Conservation (phyloP, 495 filamentous ascomycete genomes). For the Aspergillus incahuasiensis region DNA sequence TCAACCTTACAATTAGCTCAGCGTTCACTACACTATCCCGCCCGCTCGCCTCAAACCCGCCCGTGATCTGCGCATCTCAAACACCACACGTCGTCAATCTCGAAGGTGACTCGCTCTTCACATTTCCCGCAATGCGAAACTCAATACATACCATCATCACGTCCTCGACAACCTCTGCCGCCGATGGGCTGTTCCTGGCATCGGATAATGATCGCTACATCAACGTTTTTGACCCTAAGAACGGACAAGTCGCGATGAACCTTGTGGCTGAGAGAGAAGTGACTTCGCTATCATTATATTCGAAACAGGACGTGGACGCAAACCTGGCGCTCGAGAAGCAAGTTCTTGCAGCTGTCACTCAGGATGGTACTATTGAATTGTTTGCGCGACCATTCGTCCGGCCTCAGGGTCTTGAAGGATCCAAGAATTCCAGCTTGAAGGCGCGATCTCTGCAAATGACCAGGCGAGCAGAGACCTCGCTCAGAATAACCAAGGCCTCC, state of each 20-base stretch:
- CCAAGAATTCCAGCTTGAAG: conserved; percentile 33
- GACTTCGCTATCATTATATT: conserved; percentile 31
- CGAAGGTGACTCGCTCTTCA: conserved; percentile 35
- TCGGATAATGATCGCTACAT: conserved; percentile 54
- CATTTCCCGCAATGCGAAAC: conserved; percentile 52
- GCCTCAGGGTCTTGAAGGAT: conserved; percentile 19
- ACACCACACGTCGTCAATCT: conserved; percentile 48
- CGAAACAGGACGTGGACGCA: conserved; percentile 9
- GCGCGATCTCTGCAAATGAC: conserved; percentile 47
- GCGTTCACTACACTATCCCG: conserved; percentile 37
- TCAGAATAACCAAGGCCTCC: conserved; percentile 49
- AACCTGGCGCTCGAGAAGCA: conserved; percentile 31
- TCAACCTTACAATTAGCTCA: conserved; percentile 44
- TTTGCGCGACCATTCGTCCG: conserved; percentile 53
- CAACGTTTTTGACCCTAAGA: conserved; percentile 47
- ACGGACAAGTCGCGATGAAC: conserved; percentile 43
- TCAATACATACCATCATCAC: conserved; percentile 47
- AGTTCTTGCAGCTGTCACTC: conserved; percentile 47
- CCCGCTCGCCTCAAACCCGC: conserved; percentile 37
- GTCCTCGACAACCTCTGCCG: conserved; percentile 32
- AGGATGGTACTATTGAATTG: conserved; percentile 52
- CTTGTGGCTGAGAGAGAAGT: conserved; percentile 53
- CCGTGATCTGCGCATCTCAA: conserved; percentile 54
- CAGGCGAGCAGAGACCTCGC: conserved; percentile 43
- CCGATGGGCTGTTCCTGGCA: conserved; percentile 36